These are phyloP conservation scores for Rhizomucor pusillus DNA, from an alignment of 371 early-diverging fungal species.

Conservation along the genomic window DNA sequence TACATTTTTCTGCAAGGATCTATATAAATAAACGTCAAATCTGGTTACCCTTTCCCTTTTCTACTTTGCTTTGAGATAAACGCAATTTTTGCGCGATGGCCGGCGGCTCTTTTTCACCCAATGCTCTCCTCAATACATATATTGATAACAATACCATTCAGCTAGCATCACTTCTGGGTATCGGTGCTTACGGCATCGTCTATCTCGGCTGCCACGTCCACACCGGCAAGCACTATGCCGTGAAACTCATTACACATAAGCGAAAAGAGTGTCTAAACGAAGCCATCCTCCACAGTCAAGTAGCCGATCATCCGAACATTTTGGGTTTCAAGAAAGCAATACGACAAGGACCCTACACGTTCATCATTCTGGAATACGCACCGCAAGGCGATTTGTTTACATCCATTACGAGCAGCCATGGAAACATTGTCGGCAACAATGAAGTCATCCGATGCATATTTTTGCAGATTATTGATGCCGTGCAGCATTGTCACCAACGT, in stretches of 20 bases:
- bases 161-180: constrained; percentile 54
- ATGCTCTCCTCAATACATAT: constrained; percentile 20
- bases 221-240: constrained; percentile 50
- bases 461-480: constrained; percentile 80
- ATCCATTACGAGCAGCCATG: constrained; percentile 49
- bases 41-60: neutral
- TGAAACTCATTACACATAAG: constrained; percentile 54
- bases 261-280: neutral
- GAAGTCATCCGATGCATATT: constrained; percentile 70
- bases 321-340: constrained; percentile 68
- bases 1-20: no score
- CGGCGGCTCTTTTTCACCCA: constrained; percentile 1
- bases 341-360: constrained; percentile 65
- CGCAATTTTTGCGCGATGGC: no score
- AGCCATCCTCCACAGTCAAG: constrained; percentile 9
- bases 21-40: neutral
- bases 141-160: constrained; percentile 39
- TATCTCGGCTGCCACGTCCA: constrained; percentile 47
- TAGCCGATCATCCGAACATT: constrained; percentile 67
- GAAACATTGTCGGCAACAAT: constrained; percentile 54
- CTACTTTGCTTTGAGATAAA: neutral
- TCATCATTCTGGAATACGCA: constrained; percentile 77
- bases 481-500: constrained; percentile 74
- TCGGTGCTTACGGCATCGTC: constrained; percentile 73
- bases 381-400: constrained; percentile 79